Conservation (phyloP, 805 yeast genomes). For the Lipomyces chichibuensis region DNA sequence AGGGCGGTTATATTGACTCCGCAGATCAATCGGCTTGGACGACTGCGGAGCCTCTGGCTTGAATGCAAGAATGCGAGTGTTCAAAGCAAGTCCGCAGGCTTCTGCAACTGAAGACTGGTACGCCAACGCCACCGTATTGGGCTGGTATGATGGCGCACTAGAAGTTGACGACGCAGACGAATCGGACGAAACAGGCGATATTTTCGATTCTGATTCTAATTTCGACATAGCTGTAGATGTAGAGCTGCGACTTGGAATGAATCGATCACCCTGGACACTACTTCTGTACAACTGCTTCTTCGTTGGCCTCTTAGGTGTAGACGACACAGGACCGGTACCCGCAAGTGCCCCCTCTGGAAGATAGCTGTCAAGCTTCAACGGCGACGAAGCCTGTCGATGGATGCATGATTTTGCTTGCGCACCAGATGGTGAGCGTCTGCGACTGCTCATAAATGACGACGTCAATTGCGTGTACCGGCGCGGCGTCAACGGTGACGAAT, state of each 20-base stretch:
- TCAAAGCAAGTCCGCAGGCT: constrained; percentile 87
- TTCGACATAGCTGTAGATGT: constrained; percentile 53
- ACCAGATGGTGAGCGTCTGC: constrained; percentile 18
- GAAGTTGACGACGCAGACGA: constrained; percentile 48
- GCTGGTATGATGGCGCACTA: constrained; percentile 1
- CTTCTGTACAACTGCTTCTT: constrained; percentile 38
- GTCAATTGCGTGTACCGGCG: constrained; percentile 26
- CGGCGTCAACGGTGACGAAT: constrained; percentile 29
- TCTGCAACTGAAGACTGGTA: constrained; percentile 66
- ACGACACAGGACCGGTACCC: constrained; percentile 44
- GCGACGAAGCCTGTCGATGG: constrained; percentile 43
- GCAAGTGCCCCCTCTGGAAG: constrained; percentile 48
- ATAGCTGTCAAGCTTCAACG: constrained; percentile 53
- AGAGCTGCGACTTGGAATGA: constrained; percentile 61
- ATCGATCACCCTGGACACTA: constrained; percentile 53
- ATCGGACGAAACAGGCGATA: not conserved
- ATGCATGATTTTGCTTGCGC: constrained; percentile 22
- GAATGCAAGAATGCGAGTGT: constrained; percentile 80
- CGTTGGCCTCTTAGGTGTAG: constrained; percentile 37
- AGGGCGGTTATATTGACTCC: constrained; percentile 45
- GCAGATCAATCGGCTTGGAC: constrained; percentile 44
- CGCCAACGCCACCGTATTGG: constrained; percentile 21
- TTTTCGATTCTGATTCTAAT: constrained; percentile 38
- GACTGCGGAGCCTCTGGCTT: constrained; percentile 77
- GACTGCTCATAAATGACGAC: constrained; percentile 14